Percentiles rank a stretch among this genome's conserved stretches.
Evolutionary conservation across 2,329 filamentous ascomycete species (phyloP).

Genomic region (Talaromyces pinophilus): DNA sequence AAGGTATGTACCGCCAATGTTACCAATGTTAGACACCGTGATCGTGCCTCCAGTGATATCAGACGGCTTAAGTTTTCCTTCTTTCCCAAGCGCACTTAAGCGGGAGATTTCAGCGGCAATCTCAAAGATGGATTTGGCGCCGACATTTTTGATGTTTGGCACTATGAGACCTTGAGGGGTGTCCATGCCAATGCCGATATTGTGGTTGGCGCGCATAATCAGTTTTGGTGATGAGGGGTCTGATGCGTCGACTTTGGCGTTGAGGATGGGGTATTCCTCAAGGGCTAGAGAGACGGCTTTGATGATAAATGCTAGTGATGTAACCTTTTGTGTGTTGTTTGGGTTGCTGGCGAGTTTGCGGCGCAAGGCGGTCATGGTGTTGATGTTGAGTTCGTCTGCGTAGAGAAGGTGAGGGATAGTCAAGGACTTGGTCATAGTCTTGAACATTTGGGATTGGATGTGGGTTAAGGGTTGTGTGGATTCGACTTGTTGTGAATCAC

Average conservation of each 20-base stretch:
- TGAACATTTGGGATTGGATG: slow-evolving; percentile 93
- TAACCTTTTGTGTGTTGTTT: slow-evolving; percentile 64
- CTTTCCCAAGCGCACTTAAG: slow-evolving; percentile 70
- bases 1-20: slow-evolving; percentile 88
- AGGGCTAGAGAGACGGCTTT: slow-evolving; percentile 90
- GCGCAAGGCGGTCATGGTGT: slow-evolving; percentile 70
- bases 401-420: slow-evolving; percentile 94
- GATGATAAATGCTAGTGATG: slow-evolving; percentile 90
- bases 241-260: slow-evolving; percentile 73
- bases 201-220: slow-evolving; percentile 79
- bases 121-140: slow-evolving; percentile 70
- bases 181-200: slow-evolving; percentile 95
- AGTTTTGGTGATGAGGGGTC: slow-evolving; percentile 64
- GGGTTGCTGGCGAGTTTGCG: slow-evolving; percentile 68
- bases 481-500: slow-evolving; percentile 62
- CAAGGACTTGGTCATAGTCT: slow-evolving; percentile 90
- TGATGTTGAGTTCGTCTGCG: slow-evolving; percentile 84
- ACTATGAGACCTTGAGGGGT: slow-evolving; percentile 85
- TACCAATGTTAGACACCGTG: slow-evolving; percentile 95
- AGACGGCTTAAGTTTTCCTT: slow-evolving; percentile 70
- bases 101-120: slow-evolving; percentile 75
- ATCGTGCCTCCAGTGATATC: slow-evolving; percentile 88
- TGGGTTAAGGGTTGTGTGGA: slow-evolving; percentile 69
- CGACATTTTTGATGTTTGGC: slow-evolving; percentile 85
- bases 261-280: slow-evolving; percentile 79